phyloP scores from a whole-genome alignment of 2,329 filamentous ascomycete species.

The Colletotrichum navitas region DNA sequence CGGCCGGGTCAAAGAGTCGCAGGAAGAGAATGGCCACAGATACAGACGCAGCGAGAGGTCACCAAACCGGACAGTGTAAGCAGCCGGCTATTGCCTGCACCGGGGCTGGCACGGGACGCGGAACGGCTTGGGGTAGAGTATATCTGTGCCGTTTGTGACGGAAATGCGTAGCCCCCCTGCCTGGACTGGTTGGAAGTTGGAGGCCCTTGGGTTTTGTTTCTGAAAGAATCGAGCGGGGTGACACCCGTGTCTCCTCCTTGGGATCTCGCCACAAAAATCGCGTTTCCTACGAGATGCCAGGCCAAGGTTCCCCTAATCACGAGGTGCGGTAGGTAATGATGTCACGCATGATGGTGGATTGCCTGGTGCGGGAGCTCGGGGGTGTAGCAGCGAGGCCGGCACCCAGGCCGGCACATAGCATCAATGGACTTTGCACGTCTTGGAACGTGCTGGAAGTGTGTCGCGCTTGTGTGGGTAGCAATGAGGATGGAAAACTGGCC shows the following conservation, averaged over 20 bases:
- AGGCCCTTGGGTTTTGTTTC: conserved; percentile 5
- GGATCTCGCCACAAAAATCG: background rate
- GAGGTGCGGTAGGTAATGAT: conserved; percentile 17
- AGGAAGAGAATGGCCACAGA: conserved; percentile 4
- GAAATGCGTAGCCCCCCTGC: background rate
- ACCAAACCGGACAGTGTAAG: background rate
- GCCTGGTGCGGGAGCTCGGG: background rate
- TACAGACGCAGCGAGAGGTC: conserved; percentile 8
- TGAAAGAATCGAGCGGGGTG: conserved; percentile 31
- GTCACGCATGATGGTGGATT: conserved; percentile 23
- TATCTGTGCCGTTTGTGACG: background rate
- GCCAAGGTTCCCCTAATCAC: background rate
- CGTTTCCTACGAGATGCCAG: conserved; percentile 5
- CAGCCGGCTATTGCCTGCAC: background rate
- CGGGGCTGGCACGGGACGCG: background rate
- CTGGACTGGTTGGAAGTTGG: background rate
- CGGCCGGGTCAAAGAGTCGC: conserved; percentile 3
- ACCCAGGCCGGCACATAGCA: background rate
- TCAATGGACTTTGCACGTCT: background rate
- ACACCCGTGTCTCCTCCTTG: background rate
- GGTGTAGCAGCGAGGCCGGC: background rate
- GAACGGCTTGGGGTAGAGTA: background rate
- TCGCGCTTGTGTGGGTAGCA: background rate
- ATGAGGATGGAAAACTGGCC: background rate
- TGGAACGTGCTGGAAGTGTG: background rate